Base-by-base conservation (phyloP, 2,329 filamentous ascomycete genomes). In the Nemania diffusa region DNA sequence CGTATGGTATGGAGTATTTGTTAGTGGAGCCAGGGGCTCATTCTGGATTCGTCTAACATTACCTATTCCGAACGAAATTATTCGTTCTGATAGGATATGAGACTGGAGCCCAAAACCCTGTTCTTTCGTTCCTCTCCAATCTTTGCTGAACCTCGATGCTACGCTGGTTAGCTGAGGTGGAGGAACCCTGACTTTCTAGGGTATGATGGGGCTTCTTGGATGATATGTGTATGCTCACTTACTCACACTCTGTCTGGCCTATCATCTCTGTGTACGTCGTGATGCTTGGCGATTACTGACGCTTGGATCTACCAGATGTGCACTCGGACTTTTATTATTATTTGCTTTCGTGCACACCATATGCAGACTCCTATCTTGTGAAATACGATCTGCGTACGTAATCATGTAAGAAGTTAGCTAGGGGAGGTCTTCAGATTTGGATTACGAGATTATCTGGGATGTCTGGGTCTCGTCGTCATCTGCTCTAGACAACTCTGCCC, bases 21-120 rank as follows among this genome's bases (percentile, higher is more conserved):
- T 27, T 57, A 40, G 44, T 40, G 22, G 24, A 62, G 51, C 20
- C 20, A 56, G 32, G 55, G 29, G 17, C 37, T 57, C 56, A 48
- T 15, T 48, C 61, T 60, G 22, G 8, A 44, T 34, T 69, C 69
- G 69, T 69, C 58, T 71, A 69, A 62, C 15, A 65, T 65, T 69
- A 4, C 69, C 62, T 53, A 24, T 69, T 69, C 52, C 34, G 52
- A 62, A 60, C 58, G 50, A 27, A 20, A 56, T 17, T 37, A n/a
- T 48, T 48, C 20, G 29, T 42, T 44, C 48, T 71, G 50, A 71
- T 71, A 68, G 64, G 69, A 13, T 27, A 22, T 20, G 24, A 44
- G 52, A 40, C 17, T 24, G 20, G 61, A 51, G 37, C 40, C 26
- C 24, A 15, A 42, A 40, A 55, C 65, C 51, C 57, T 57, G 44